Percentiles rank a stretch among this genome's conserved stretches.
Evolutionary conservation across 2,329 filamentous ascomycete species (phyloP).

Genomic region (Penicillium brasilianum): DNA sequence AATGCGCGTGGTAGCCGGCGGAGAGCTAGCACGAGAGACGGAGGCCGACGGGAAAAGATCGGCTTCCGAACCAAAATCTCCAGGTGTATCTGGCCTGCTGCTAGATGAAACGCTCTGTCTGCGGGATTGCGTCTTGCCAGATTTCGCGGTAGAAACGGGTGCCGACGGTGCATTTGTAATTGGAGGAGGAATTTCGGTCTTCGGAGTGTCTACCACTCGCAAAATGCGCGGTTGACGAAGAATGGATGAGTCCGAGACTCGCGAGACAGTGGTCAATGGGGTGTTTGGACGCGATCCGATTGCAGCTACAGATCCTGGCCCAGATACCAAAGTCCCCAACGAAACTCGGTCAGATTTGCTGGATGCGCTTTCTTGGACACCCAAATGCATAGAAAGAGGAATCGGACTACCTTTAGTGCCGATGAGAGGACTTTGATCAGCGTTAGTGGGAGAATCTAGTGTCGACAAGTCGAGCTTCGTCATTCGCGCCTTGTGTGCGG

Average conservation of each 20-base stretch:
- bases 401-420: constrained; percentile 39
- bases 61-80: constrained; percentile 63
- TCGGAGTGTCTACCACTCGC: constrained; percentile 62
- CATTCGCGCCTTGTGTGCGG: constrained; percentile 35
- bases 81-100: constrained; percentile 65
- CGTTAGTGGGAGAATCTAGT: constrained; percentile 23
- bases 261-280: constrained; percentile 46
- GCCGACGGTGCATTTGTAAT: constrained; percentile 39
- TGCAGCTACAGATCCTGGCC: constrained; percentile 39
- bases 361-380: constrained; percentile 25
- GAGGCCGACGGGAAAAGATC: constrained; percentile 64
- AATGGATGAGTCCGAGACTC: constrained; percentile 45
- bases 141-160: constrained; percentile 36
- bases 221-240: constrained; percentile 57
- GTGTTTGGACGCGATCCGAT: constrained; percentile 57
- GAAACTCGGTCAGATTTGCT: constrained; percentile 33
- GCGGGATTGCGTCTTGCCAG: constrained; percentile 40
- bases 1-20: constrained; percentile 56
- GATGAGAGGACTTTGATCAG: constrained; percentile 15
- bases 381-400: constrained; percentile 40
- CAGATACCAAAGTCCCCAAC: constrained; percentile 31
- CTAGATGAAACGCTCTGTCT: constrained; percentile 57
- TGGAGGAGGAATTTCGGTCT: constrained; percentile 50
- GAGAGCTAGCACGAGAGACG: constrained; percentile 64
- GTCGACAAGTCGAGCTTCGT: constrained; percentile 28